Base-by-base conservation (phyloP, 2,329 filamentous ascomycete species). In the Aspergillus terreus region DNA sequence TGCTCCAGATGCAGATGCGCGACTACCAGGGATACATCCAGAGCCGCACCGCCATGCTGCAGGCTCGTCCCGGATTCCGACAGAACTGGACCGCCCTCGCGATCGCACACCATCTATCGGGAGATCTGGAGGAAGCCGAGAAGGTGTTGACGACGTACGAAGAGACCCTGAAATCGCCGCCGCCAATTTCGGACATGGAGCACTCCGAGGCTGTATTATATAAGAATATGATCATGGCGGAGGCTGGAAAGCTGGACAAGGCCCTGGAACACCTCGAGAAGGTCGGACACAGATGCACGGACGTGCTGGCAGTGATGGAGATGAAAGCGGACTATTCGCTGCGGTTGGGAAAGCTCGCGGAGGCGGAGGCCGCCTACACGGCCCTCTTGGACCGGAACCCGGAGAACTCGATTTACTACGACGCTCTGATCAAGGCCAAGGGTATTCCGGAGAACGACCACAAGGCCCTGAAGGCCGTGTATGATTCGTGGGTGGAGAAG, bases 61-160 rank as follows among this genome's bases (percentile, higher is more conserved):
- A 94, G 70, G 84, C 88, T 42, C 84, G 88, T 53, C 88, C 94
- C 1, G 83, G 86, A 58, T 67, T 94, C 54, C 83, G 95, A 60
- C 90, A 95, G 75, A 96, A 92, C 73, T 99, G 95, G 95, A 97
- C 94, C 4, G 94, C 90, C n/a, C 77, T 99, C 54, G 94, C 94
- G 38, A 88, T 97, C 51, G 94, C 92, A 33, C 85, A 96, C 68
- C 94, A 99, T 65, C 79, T 99, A 47, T 82, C 85, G n/a, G 94
- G 92, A 1, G 88, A 95, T 66, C 78, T 94, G 55, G 74, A 80
- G 42, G 88, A 94, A 63, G 95, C 94, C 27, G 94, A 99, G 75
- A 90, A 91, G 63, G 88, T 96, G 38, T 76, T 99, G 62, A 90
- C 84, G 44, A 95, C 88, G 14, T 99, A 92, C 71, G 94, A 99